Percentiles rank a stretch among this genome's conserved stretches.
These are phyloP conservation scores for Sordaria brevicollis DNA, from an alignment of 495 filamentous ascomycete genomes.

Conservation along the genomic window DNA sequence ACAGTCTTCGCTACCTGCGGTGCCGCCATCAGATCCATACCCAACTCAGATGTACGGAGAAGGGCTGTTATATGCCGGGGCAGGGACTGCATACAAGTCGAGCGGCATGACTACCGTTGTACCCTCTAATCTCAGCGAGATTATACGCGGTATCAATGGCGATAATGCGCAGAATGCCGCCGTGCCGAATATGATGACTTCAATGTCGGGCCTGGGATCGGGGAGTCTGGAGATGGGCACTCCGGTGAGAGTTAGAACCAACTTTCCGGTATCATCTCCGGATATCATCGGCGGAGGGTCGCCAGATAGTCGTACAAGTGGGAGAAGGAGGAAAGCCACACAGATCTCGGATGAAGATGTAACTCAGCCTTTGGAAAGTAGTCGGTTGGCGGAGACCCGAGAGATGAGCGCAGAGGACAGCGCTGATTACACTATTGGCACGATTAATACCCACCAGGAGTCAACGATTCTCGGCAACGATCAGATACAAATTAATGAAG, in stretches of 20 bases:
- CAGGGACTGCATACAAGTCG: slow-evolving; percentile 10
- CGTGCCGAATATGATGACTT: neutral
- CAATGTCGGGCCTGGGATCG: neutral
- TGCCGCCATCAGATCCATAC: neutral
- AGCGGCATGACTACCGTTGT: slow-evolving; percentile 17
- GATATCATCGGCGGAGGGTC: neutral
- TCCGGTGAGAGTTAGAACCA: neutral
- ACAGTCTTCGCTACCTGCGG: neutral
- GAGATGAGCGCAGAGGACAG: neutral
- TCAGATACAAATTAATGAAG: no score
- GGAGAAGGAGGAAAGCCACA: neutral
- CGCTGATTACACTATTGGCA: neutral
- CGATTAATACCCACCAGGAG: neutral
- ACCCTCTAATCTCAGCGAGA: neutral
- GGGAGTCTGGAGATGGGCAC: neutral
- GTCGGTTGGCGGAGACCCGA: neutral
- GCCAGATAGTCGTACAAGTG: neutral
- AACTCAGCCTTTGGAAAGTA: neutral
- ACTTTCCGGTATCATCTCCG: neutral
- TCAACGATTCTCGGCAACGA: neutral
- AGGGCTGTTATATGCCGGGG: neutral
- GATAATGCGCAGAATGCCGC: neutral
- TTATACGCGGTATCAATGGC: neutral
- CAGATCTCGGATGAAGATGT: neutral
- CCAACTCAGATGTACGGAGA: neutral